phyloP scores from a whole-genome alignment of 768 basidiomycete genomes.

The Tylopilus cervinicoccineus region DNA sequence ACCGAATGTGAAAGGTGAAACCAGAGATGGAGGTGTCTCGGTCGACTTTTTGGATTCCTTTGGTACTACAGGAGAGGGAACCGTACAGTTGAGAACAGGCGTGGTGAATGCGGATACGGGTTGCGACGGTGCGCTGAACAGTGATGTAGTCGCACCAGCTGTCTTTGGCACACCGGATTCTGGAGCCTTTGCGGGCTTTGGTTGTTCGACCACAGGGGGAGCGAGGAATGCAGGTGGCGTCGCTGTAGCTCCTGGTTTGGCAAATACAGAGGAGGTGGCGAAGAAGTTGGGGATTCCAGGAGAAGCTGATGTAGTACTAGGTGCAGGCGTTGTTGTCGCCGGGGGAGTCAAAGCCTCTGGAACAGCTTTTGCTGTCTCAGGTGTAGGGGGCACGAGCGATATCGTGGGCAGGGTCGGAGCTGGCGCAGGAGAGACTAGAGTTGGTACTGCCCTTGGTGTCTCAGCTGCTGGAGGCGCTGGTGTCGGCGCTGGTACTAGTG shows the following conservation, averaged over 20 bases:
- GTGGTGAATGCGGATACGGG: slow-evolving; percentile 4
- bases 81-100: slow-evolving; percentile 1
- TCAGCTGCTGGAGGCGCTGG: slow-evolving; percentile 15
- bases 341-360: slow-evolving; percentile 6
- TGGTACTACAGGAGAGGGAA: slow-evolving; percentile 3
- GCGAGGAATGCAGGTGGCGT: slow-evolving; percentile 22
- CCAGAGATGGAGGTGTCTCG: slow-evolving; percentile 3
- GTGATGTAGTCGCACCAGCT: slow-evolving; percentile 4
- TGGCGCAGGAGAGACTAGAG: slow-evolving; percentile 9
- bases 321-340: slow-evolving; percentile 7
- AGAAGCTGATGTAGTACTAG: slow-evolving; percentile 2
- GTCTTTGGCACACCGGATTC: slow-evolving; percentile 4
- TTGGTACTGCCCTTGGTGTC: slow-evolving; percentile 12
- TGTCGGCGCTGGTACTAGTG: neutral
- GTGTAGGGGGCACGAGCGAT: slow-evolving; percentile 24
- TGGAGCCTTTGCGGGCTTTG: slow-evolving; percentile 3
- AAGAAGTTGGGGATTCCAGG: slow-evolving; percentile 62
- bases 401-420: slow-evolving; percentile 20
- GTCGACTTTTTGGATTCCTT: slow-evolving; percentile 19
- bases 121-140: slow-evolving; percentile 11
- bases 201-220: slow-evolving; percentile 9
- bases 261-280: slow-evolving; percentile 44
- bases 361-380: slow-evolving; percentile 18
- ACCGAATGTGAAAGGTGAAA: slow-evolving; percentile 29
- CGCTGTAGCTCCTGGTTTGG: slow-evolving; percentile 32